These are phyloP conservation scores for Odontarrhena argentea DNA, from an alignment of 345 rosid genomes.

Conservation along the genomic window DNA sequence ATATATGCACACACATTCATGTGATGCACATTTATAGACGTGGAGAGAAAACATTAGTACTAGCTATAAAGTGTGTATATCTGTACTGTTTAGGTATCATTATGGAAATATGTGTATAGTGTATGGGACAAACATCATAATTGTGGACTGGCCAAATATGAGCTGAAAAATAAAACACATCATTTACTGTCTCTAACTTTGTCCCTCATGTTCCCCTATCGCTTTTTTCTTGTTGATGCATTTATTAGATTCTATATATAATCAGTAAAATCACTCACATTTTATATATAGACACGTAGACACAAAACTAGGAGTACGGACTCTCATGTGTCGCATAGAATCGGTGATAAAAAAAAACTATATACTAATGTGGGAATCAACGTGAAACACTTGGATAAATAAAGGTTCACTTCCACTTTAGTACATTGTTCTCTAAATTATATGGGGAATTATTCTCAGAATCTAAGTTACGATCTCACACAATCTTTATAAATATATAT, in stretches of 20 bases:
- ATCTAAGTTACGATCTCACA: constrained; percentile 35
- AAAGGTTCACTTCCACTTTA: constrained; percentile 37
- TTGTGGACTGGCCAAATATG: constrained; percentile 36
- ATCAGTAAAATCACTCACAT: constrained; percentile 2
- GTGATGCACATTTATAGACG: not conserved
- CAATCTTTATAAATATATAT: constrained; percentile 27
- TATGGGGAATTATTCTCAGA: constrained; percentile 33
- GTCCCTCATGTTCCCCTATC: constrained; percentile 40
- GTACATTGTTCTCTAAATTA: constrained; percentile 25
- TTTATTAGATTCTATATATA: constrained; percentile 24
- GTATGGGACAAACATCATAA: constrained; percentile 37
- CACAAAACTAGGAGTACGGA: constrained; percentile 27
- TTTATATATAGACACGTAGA: constrained; percentile 34
- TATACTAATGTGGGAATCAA: constrained; percentile 29
- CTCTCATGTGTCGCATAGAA: constrained; percentile 41
- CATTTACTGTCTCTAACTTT: constrained; percentile 36
- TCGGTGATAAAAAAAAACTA: constrained; percentile 23
- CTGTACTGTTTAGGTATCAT: constrained; percentile 22
- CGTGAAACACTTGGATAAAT: constrained; percentile 41
- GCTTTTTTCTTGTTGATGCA: constrained; percentile 36
- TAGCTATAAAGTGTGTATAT: constrained; percentile 18
- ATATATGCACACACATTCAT: not conserved
- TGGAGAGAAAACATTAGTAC: constrained; percentile 1
- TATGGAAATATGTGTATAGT: constrained; percentile 7
- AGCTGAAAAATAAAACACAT: constrained; percentile 39